Percentiles rank a stretch among this genome's conserved stretches.
These are phyloP conservation scores for Myrica gale DNA, from an alignment of 306 rosid genomes.

Conservation along the genomic window DNA sequence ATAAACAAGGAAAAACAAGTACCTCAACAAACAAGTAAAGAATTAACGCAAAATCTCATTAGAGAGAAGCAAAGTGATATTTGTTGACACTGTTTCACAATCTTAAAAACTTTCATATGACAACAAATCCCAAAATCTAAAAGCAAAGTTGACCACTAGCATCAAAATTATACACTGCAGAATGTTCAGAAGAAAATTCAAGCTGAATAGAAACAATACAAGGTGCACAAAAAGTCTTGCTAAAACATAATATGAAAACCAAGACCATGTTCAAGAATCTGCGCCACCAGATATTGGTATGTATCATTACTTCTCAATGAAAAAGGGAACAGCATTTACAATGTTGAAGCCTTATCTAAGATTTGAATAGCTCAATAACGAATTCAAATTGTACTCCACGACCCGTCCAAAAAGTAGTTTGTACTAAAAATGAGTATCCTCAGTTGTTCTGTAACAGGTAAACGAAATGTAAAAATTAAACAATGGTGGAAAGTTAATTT, in stretches of 20 bases:
- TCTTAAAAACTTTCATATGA: neutral
- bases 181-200: neutral
- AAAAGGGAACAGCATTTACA: neutral
- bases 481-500: too few relatives aligned
- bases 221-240: neutral
- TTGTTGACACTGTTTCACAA: neutral
- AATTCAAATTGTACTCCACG: neutral
- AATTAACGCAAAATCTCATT: neutral
- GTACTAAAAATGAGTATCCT: neutral
- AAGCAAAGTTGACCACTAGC: neutral
- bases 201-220: neutral
- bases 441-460: neutral
- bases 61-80: neutral
- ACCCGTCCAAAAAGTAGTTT: neutral
- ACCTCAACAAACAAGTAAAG: neutral
- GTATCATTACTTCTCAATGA: neutral
- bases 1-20: neutral
- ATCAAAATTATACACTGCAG: neutral
- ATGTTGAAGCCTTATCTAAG: neutral
- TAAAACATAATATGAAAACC: neutral
- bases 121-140: too few relatives aligned
- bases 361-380: neutral
- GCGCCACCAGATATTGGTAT: neutral
- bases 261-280: neutral
- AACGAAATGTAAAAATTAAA: too few relatives aligned